Evolutionary conservation across 2,329 filamentous ascomycete genomes (phyloP), one percentile per base, ranked within the genome.

Genomic region (Scorias spongiosa): DNA sequence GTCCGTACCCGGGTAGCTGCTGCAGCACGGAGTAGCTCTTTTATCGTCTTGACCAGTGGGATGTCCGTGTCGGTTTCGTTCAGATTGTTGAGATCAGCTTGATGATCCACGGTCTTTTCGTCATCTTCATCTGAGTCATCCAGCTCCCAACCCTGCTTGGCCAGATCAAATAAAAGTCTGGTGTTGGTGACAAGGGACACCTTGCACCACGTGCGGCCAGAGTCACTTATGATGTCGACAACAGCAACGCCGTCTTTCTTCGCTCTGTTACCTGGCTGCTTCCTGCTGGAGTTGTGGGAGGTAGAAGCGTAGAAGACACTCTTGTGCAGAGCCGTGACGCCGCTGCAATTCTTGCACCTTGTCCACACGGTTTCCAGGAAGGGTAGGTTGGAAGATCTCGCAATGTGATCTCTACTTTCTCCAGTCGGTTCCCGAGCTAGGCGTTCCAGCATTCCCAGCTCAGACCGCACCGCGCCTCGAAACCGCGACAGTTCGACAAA

Each of bases 181-280:
- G 70, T 75, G 49, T 80, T 73, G 1, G 75, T 79, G 18, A 80
- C 64, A 4, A 77, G 79, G 5, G 76, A 81, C 1, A 84, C 72
- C 57, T 82, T 82, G 43, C 79, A 70, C 80, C 80, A 84, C 52
- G 77, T 70, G 45, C 69, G 61, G 10, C 80, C 80, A 56, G 75
- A 70, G 44, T 75, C 66, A 1, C 75, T 70, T 20, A 84, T 72
- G 39, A 81, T 72, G 60, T 84, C 80, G 3, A 82, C 76, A 74
- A 74, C 47, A 67, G 69, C 30, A 64, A 67, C 54, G 70, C 68
- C 43, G 66, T 57, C 42, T 49, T 49, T 43, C 12, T 18, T 69
- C 41, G 62, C 58, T 40, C 60, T 60, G 39, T 61, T 64, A 14
- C 53, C 57, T 14, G 14, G 11, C 9, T 15, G 3, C 12, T 36